phyloP scores from a whole-genome alignment of 495 filamentous ascomycete genomes.

The Beverwykella pulmonaria region DNA sequence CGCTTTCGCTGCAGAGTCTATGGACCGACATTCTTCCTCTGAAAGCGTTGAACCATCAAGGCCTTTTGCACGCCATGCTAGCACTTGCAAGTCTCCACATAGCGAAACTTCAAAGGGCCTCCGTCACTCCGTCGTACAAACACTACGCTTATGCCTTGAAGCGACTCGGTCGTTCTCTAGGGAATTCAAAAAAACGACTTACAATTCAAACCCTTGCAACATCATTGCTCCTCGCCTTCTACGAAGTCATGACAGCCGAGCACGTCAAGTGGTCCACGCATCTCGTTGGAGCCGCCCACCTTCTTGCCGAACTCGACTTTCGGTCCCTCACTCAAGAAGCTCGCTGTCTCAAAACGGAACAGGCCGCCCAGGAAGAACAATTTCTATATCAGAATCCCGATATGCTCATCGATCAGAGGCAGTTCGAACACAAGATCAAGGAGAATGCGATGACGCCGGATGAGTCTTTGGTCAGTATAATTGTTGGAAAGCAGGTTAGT shows the following conservation, averaged over 20 bases:
- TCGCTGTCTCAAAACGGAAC: conserved; percentile 56
- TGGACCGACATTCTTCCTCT: conserved; percentile 90
- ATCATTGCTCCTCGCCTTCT: conserved; percentile 84
- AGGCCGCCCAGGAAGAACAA: conserved; percentile 40
- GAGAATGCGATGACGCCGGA: conserved; percentile 35
- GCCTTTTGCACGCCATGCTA: conserved; percentile 87
- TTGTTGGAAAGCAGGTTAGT: conserved; percentile 43
- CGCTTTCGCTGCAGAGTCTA: conserved; percentile 71
- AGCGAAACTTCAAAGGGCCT: conserved; percentile 72
- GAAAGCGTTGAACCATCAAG: conserved; percentile 78
- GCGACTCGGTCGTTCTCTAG: conserved; percentile 72
- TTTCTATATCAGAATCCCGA: conserved; percentile 38
- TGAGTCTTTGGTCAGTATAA: conserved; percentile 42
- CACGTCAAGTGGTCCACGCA: conserved; percentile 96
- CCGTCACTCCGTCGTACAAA: conserved; percentile 77
- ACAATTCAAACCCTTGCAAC: conserved; percentile 84
- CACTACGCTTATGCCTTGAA: conserved; percentile 89
- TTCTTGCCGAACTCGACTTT: conserved; percentile 83
- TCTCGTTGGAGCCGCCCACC: conserved; percentile 77
- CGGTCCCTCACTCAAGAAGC: conserved; percentile 70
- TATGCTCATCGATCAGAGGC: conserved; percentile 34
- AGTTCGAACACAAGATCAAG: conserved; percentile 22
- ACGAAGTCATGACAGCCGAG: conserved; percentile 92
- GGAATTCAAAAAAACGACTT: conserved; percentile 68
- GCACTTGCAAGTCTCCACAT: conserved; percentile 88